A percentile compares a stretch with the other conserved stretches of the same genome.
Conservation (phyloP, 2,329 filamentous ascomycete species). For the Microdochium paspali region DNA sequence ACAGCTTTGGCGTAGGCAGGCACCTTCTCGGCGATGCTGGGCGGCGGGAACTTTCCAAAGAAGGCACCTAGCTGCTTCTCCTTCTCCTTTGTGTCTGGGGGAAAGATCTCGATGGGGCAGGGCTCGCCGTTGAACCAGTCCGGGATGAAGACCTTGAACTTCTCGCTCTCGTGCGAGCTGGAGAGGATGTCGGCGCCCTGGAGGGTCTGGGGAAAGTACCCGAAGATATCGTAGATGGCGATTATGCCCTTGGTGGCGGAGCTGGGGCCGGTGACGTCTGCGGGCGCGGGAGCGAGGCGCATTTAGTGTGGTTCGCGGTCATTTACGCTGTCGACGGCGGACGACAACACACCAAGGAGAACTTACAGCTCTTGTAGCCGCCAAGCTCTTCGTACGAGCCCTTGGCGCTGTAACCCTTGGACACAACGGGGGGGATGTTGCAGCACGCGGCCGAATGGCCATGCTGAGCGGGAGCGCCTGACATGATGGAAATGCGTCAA, state of each 20-base stretch:
- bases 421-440: slow-evolving; percentile 48
- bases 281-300: no score
- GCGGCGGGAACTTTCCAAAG: slow-evolving; percentile 41
- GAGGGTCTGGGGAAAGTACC: slow-evolving; percentile 60
- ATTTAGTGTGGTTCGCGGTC: no score
- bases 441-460: slow-evolving; percentile 49
- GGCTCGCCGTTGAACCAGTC: slow-evolving; percentile 82
- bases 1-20: slow-evolving; percentile 46
- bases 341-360: background rate
- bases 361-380: slow-evolving; percentile 42
- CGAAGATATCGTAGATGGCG: slow-evolving; percentile 60
- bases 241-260: slow-evolving; percentile 49
- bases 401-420: slow-evolving; percentile 43
- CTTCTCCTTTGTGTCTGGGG: slow-evolving; percentile 56
- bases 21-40: slow-evolving; percentile 35
- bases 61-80: slow-evolving; percentile 47
- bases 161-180: slow-evolving; percentile 42
- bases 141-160: slow-evolving; percentile 83
- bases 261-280: slow-evolving; percentile 38
- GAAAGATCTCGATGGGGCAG: slow-evolving; percentile 46
- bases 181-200: slow-evolving; percentile 62
- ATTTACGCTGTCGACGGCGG: no score
- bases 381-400: slow-evolving; percentile 47
- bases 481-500: slow-evolving; percentile 26
- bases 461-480: slow-evolving; percentile 38